A percentile compares a stretch with the other conserved stretches of the same genome.
Conservation (phyloP, 768 basidiomycete species). For the Rhizopogon vinicolor region DNA sequence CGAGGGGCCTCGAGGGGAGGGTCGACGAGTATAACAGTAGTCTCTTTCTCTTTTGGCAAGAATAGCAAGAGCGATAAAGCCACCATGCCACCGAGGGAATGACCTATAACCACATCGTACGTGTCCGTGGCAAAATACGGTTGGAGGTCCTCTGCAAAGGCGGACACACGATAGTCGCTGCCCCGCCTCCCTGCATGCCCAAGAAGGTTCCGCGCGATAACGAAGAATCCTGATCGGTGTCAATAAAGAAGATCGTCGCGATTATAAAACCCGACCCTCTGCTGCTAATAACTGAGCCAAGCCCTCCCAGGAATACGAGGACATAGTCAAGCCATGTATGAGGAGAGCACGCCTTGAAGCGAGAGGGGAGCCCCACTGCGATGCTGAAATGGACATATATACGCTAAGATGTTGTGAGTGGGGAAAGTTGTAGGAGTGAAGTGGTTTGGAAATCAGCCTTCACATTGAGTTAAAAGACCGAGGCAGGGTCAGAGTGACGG, state of each 20-base stretch:
- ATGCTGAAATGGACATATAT: slow-evolving; percentile 5
- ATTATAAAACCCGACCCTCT: slow-evolving; percentile 5
- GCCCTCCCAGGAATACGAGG: slow-evolving; percentile 15
- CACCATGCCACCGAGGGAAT: slow-evolving; percentile 11
- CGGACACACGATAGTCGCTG: slow-evolving; percentile 8
- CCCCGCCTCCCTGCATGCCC: slow-evolving; percentile 11
- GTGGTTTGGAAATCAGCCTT: no score
- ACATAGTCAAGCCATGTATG: slow-evolving; percentile 20
- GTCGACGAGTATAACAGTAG: slow-evolving; percentile 11
- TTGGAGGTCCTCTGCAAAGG: slow-evolving; percentile 10
- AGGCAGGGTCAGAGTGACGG: no score
- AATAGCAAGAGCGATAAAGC: slow-evolving; percentile 8
- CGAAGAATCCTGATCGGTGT: slow-evolving; percentile 6
- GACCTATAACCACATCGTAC: slow-evolving; percentile 15
- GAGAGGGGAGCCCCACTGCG: slow-evolving; percentile 17
- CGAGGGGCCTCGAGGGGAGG: slow-evolving; percentile 7
- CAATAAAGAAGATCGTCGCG: neutral
- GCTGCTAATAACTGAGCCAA: slow-evolving; percentile 11
- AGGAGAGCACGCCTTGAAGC: slow-evolving; percentile 19
- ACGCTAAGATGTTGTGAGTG: no score
- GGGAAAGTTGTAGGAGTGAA: no score
- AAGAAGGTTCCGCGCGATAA: slow-evolving; percentile 13
- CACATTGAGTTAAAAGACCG: no score
- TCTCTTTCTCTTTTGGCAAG: slow-evolving; percentile 1
- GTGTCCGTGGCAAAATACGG: slow-evolving; percentile 8